Conservation (phyloP, 1,139 yeast species). For the Pichia norvegensis region DNA sequence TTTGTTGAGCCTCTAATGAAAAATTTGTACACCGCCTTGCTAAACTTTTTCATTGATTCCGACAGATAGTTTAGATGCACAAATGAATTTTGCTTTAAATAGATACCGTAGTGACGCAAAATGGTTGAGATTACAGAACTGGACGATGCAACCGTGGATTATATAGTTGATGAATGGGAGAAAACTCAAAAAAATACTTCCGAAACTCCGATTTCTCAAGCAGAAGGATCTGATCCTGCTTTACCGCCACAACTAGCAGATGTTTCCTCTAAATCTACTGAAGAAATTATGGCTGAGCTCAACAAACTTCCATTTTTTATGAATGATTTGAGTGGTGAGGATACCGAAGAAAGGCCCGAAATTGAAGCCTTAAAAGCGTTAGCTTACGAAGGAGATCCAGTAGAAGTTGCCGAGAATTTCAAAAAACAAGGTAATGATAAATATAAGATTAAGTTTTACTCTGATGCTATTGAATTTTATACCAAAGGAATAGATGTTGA, state of each 20-base stretch:
- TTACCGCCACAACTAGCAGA: slow-evolving; percentile 79
- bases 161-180: slow-evolving; percentile 40
- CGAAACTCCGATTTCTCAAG: slow-evolving; percentile 34
- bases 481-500: slow-evolving; percentile 72
- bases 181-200: slow-evolving; percentile 19
- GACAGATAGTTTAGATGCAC: not conserved
- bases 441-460: slow-evolving; percentile 60
- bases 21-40: no score
- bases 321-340: slow-evolving; percentile 74
- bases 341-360: slow-evolving; percentile 64
- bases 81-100: not conserved
- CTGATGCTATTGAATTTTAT: slow-evolving; percentile 71
- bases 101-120: no score
- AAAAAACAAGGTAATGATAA: slow-evolving; percentile 91
- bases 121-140: slow-evolving; percentile 27
- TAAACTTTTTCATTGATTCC: no score
- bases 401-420: slow-evolving; percentile 83
- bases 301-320: slow-evolving; percentile 89
- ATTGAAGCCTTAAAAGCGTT: slow-evolving; percentile 85
- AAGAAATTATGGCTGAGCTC: slow-evolving; percentile 70
- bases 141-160: slow-evolving; percentile 17
- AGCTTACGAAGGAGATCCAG: slow-evolving; percentile 94
- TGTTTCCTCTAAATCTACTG: slow-evolving; percentile 57
- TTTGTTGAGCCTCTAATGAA: not conserved
- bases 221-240: slow-evolving; percentile 43